Percentiles rank a stretch among this genome's conserved stretches.
Conservation (phyloP, 2,329 filamentous ascomycete species). For the Ceratocystis huliohia region DNA sequence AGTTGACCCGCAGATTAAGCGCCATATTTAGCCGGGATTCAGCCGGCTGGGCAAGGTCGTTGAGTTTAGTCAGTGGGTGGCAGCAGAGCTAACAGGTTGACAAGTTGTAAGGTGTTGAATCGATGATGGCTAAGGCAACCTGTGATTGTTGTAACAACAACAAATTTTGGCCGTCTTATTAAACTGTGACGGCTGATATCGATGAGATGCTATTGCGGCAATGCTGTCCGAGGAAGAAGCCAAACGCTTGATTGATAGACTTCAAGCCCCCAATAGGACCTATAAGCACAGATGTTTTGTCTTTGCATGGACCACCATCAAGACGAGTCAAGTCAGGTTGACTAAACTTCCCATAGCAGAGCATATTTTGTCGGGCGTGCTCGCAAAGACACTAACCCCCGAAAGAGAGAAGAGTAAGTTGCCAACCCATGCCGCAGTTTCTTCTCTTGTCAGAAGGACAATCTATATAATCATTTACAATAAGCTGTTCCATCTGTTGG, state of each 20-base stretch:
- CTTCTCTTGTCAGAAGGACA: background rate
- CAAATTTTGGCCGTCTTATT: background rate
- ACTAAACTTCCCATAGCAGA: background rate
- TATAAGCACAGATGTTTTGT: background rate
- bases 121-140: background rate
- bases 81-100: background rate
- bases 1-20: conserved; percentile 2
- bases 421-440: background rate
- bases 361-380: background rate
- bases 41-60: background rate
- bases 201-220: background rate
- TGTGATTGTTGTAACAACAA: background rate
- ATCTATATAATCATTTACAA: conserved; percentile 9
- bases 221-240: background rate
- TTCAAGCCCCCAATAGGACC: background rate
- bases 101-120: background rate
- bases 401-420: background rate
- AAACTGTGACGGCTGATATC: background rate
- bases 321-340: background rate
- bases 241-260: background rate
- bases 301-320: background rate
- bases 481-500: background rate
- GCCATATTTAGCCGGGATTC: background rate
- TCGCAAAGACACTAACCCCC: too few relatives aligned
- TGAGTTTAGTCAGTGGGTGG: background rate